Base-by-base conservation (phyloP, 306 rosid genomes). In the Ceratonia siliqua region DNA sequence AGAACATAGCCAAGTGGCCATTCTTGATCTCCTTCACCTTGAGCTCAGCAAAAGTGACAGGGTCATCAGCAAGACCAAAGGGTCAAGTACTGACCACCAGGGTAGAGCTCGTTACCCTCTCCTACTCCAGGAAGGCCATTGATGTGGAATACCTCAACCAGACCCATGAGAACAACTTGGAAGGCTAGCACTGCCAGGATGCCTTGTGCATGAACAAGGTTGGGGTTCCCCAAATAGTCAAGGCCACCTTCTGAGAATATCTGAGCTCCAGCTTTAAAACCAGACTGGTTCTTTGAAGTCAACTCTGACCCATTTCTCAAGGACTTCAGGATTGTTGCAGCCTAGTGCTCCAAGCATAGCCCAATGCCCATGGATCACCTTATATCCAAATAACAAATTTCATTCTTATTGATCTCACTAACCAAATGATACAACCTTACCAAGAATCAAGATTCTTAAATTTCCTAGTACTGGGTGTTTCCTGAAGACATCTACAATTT, bases 311-410 rank as follows among this genome's bases (percentile, higher is more conserved):
- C 89, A 91, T 71, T 86, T 93, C 61, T 85, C 33, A 5, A 93
- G 90, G 0, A 83, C 93, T 76, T 93, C 97, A 3, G 98, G 98
- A 64, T 97, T 93, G 50, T 91, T 89, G 92, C 96, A 86, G 3
- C 98, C 98, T 13, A 93, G 76, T 61, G 96, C 96, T 68, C 98
- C 96, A n/a, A 93, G 92, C 98, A 93, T 91, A 6, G 96, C 97
- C 94, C 98, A 94, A n/a, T 94, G 68, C 27, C 96, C 89, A 67
- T 94, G 97, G 87, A 94, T 91, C 75, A 94, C 96, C 97, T 91
- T 65, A n/a, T 8, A 74, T 27, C 33, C 58, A 20, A n/a, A 46
- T 21, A 50, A 32, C 25, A 33, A n/a, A 54, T 35, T 5, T 15
- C 20, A 36, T 70, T 15, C 52, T 8, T 28, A 9, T 39, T 53